Evolutionary conservation across 805 yeast species (phyloP).

Genomic region (Wickerhamiella lipophila): DNA sequence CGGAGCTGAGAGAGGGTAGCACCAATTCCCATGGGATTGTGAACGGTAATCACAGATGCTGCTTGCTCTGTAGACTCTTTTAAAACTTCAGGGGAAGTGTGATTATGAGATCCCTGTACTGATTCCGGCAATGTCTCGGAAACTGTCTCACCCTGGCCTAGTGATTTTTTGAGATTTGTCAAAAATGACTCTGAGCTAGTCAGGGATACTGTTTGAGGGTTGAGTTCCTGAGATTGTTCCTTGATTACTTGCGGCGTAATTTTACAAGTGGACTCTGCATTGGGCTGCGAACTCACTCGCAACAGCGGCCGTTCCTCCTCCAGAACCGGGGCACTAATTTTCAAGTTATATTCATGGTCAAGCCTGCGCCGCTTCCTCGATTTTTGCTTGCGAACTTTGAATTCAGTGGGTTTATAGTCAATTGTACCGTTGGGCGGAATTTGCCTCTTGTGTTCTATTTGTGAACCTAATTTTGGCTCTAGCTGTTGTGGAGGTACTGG

Average conservation of each 20-base stretch:
- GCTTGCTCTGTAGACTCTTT: not conserved
- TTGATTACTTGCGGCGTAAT: not conserved
- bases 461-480: too few species aligned
- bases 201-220: not conserved
- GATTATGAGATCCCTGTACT: not conserved
- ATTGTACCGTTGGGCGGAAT: not conserved
- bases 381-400: conserved; percentile 3
- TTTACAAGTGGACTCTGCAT: not conserved
- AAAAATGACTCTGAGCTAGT: not conserved
- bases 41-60: not conserved
- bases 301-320: not conserved
- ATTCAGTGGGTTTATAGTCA: not conserved
- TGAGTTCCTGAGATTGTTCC: not conserved
- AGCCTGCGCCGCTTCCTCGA: not conserved
- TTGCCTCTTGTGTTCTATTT: too few species aligned
- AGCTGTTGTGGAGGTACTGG: not conserved
- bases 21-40: not conserved
- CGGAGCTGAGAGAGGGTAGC: not conserved
- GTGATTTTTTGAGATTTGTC: not conserved
- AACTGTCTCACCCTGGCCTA: not conserved
- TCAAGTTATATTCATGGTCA: not conserved
- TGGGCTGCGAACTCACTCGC: not conserved
- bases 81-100: not conserved
- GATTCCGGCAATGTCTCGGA: not conserved
- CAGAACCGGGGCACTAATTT: not conserved